Percentiles rank a stretch among this genome's conserved stretches.
These are phyloP conservation scores for Melocanna baccifera DNA, from an alignment of 176 grass and related monocot species.

Conservation along the genomic window DNA sequence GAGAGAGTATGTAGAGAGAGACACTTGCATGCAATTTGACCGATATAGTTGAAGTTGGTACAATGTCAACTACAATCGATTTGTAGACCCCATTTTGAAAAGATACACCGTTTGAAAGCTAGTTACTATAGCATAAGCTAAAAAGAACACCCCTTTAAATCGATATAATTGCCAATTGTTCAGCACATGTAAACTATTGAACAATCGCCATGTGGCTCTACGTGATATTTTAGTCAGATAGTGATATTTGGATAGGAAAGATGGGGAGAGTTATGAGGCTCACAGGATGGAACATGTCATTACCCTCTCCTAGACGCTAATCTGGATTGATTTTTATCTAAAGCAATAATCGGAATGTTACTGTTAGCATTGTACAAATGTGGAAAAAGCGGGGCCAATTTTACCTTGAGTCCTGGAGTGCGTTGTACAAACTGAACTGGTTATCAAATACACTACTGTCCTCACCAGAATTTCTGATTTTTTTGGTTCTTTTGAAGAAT, in stretches of 20 bases:
- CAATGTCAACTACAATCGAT: no score
- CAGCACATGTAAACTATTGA: no score
- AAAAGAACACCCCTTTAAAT: no score
- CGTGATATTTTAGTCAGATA: not conserved
- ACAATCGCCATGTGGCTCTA: no score
- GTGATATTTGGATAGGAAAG: slow-evolving; percentile 20
- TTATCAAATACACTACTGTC: not conserved
- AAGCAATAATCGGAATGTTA: not conserved
- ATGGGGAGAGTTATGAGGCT: not conserved
- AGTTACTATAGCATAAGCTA: no score
- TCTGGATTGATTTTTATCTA: slow-evolving; percentile 15
- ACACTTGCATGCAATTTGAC: no score
- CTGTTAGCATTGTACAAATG: not conserved
- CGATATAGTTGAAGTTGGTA: no score
- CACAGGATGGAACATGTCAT: slow-evolving; percentile 3
- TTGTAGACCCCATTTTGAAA: no score
- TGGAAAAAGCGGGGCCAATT: not conserved
- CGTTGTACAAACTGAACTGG: not conserved
- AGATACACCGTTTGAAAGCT: no score
- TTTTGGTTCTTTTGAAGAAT: not conserved
- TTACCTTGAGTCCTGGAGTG: not conserved
- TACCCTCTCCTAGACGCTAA: not conserved
- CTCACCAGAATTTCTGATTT: not conserved
- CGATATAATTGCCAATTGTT: no score
- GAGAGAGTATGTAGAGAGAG: no score